Percentiles rank a stretch among this genome's conserved stretches.
These are phyloP conservation scores for Lagenidium giganteum DNA, from an alignment of 352 stramenopile genomes.

Conservation along the genomic window DNA sequence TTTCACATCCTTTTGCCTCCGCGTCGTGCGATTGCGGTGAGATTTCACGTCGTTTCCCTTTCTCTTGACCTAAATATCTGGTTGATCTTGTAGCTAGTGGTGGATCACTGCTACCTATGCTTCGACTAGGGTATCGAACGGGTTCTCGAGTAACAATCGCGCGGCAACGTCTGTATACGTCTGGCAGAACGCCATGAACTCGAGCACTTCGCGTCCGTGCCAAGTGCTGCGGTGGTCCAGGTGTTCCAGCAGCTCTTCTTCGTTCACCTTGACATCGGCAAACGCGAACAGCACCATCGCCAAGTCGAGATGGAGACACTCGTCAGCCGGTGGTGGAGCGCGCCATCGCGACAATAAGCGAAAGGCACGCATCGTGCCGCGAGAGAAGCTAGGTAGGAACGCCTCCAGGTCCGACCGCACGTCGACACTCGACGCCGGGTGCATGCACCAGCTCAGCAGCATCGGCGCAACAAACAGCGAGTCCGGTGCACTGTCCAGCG, in stretches of 20 bases:
- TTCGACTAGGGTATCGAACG: conserved; percentile 28
- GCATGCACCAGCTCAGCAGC: conserved; percentile 3
- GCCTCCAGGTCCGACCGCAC: conserved; percentile 25
- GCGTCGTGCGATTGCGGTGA: too few species aligned
- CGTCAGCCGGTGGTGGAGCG: neutral
- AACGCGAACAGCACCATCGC: conserved; percentile 13
- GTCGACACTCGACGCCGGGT: neutral
- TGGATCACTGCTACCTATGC: too few species aligned
- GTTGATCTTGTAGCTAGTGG: too few species aligned
- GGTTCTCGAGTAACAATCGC: conserved; percentile 40
- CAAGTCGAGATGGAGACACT: too few species aligned
- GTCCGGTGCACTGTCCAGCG: neutral
- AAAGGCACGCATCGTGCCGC: conserved; percentile 36
- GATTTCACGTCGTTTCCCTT: too few species aligned
- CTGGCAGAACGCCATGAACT: conserved; percentile 32
- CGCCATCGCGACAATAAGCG: conserved; percentile 13
- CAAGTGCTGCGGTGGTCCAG: neutral
- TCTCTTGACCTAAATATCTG: too few species aligned
- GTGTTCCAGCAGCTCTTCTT: neutral
- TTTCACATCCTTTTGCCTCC: too few species aligned
- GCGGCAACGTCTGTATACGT: too few species aligned
- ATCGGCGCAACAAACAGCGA: neutral
- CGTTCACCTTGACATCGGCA: neutral
- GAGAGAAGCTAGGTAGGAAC: conserved; percentile 29
- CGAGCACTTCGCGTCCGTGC: neutral